phyloP scores from a whole-genome alignment of 2,329 filamentous ascomycete species.

The Stagonosporopsis rhizophila region DNA sequence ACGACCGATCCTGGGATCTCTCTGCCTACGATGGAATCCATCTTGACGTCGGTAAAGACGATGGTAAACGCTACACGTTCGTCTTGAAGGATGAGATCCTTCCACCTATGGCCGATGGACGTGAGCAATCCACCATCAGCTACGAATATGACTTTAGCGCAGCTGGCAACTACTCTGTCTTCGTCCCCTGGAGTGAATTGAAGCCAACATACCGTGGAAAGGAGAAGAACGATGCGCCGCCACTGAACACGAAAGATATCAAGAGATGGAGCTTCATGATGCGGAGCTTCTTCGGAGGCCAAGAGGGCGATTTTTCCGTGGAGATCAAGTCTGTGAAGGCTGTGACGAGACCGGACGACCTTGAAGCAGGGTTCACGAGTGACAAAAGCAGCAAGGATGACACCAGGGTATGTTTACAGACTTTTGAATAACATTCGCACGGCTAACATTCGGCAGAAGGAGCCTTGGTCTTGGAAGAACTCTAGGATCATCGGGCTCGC shows the following conservation, averaged over 20 bases:
- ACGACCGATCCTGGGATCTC: conserved; percentile 68
- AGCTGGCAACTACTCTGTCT: conserved; percentile 48
- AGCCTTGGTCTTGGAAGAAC: conserved; percentile 37
- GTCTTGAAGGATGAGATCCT: conserved; percentile 75
- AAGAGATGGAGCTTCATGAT: conserved; percentile 80
- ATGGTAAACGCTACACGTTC: conserved; percentile 75
- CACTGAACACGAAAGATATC: conserved; percentile 66
- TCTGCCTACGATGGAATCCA: conserved; percentile 67
- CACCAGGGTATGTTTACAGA: not conserved
- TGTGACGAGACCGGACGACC: conserved; percentile 33
- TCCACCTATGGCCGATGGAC: conserved; percentile 63
- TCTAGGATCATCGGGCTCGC: conserved; percentile 35
- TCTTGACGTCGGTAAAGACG: conserved; percentile 60
- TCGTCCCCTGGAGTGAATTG: conserved; percentile 70
- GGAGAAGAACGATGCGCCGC: conserved; percentile 65
- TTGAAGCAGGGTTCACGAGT: conserved; percentile 33
- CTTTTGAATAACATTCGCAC: not conserved
- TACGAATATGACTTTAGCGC: conserved; percentile 66
- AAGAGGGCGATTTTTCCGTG: conserved; percentile 72
- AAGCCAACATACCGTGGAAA: conserved; percentile 77
- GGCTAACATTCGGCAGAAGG: conserved; percentile 17
- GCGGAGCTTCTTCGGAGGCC: conserved; percentile 79
- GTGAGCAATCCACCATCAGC: conserved; percentile 74
- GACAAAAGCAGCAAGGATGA: conserved; percentile 12
- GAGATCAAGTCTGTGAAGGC: conserved; percentile 64